Percentiles rank a stretch among this genome's conserved stretches.
phyloP scores from a whole-genome alignment of 805 yeast species.

The Nakazawaea wyomingensis region DNA sequence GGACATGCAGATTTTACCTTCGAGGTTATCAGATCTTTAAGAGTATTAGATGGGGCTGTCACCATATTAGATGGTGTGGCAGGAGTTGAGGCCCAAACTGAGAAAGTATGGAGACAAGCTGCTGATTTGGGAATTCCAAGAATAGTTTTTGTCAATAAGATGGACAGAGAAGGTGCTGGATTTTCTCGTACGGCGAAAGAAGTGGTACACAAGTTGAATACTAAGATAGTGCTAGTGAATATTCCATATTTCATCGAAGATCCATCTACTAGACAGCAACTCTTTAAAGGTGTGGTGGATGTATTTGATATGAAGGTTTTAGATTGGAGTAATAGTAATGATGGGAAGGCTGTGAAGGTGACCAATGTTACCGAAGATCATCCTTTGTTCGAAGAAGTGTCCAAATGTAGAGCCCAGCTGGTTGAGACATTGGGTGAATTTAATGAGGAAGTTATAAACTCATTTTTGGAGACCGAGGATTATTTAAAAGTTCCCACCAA shows the following conservation, averaged over 20 bases:
- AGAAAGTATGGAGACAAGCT: constrained; percentile 94
- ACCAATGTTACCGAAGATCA: constrained; percentile 32
- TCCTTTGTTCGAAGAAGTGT: constrained; percentile 40
- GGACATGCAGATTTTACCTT: constrained; percentile 98
- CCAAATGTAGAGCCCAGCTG: constrained; percentile 62
- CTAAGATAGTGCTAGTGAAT: constrained; percentile 70
- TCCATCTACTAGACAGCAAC: constrained; percentile 27
- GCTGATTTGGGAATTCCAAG: constrained; percentile 61
- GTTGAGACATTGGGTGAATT: constrained; percentile 81
- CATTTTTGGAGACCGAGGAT: constrained; percentile 71
- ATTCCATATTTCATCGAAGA: constrained; percentile 64
- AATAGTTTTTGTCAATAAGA: constrained; percentile 80
- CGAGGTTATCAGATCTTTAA: constrained; percentile 83
- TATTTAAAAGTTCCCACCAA: constrained; percentile 58
- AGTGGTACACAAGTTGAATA: constrained; percentile 66
- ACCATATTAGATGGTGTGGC: constrained; percentile 93
- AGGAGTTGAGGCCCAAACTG: constrained; percentile 98
- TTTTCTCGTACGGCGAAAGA: constrained; percentile 86
- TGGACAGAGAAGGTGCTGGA: constrained; percentile 97
- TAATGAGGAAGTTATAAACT: constrained; percentile 73
- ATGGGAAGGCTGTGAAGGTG: constrained; percentile 50
- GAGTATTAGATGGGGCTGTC: constrained; percentile 93
- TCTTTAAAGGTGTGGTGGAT: constrained; percentile 72
- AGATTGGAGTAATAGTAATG: constrained; percentile 38
- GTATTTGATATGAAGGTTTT: constrained; percentile 58